phyloP scores from a whole-genome alignment of 192 early-diverging fungal species.

The Lobosporangium transversale region DNA sequence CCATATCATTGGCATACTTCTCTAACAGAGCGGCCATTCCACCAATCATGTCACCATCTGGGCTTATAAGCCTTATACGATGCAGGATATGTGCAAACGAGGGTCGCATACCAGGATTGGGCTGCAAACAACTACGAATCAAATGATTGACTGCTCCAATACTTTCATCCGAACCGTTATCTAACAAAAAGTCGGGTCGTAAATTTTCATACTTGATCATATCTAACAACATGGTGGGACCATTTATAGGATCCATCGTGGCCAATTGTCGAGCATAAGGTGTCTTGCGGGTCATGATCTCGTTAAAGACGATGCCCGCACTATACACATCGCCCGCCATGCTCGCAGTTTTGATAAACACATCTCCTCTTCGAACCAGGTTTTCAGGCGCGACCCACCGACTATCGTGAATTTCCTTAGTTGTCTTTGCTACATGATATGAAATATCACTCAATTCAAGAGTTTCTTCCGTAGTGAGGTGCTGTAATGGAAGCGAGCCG shows the following conservation, averaged over 20 bases:
- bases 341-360: conserved; percentile 11
- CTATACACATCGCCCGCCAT: conserved; percentile 30
- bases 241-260: conserved; percentile 7
- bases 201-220: conserved; percentile 36
- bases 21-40: conserved; percentile 57
- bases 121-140: conserved; percentile 42
- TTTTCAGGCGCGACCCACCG: conserved; percentile 46
- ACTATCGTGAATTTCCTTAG: conserved; percentile 32
- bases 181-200: conserved; percentile 43
- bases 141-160: conserved; percentile 48
- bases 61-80: conserved; percentile 38
- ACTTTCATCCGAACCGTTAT: conserved; percentile 45
- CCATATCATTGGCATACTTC: conserved; percentile 59
- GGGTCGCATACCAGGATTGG: conserved; percentile 23
- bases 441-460: conserved; percentile 17
- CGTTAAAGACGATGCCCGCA: conserved; percentile 59
- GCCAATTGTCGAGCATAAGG: conserved; percentile 42
- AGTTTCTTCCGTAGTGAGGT: background rate
- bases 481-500: conserved; percentile 14
- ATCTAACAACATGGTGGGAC: conserved; percentile 16
- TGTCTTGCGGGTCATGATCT: conserved; percentile 55
- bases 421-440: conserved; percentile 1
- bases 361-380: conserved; percentile 3
- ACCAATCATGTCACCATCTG: conserved; percentile 53
- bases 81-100: conserved; percentile 35